Conservation (phyloP, 371 early-diverging fungal species). For the Basidiobolus heterosporus region DNA sequence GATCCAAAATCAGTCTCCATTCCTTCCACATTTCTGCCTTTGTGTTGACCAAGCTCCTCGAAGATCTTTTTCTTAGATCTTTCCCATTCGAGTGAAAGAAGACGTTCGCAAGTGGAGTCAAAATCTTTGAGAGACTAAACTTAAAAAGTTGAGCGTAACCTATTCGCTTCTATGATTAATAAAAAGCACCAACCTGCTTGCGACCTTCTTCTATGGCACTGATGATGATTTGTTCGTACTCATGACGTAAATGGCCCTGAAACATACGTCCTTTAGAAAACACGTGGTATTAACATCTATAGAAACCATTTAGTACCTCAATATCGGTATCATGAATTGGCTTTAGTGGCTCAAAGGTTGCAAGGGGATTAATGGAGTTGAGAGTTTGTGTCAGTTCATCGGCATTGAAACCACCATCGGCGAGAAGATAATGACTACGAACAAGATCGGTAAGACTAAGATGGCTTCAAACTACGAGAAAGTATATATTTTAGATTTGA, state of each 20-base stretch:
- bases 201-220: constrained; percentile 50
- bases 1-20: not conserved
- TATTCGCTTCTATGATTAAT: not conserved
- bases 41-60: constrained; percentile 46
- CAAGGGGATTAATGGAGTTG: constrained; percentile 34
- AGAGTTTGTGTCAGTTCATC: constrained; percentile 33
- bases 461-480: not conserved
- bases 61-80: constrained; percentile 43
- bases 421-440: constrained; percentile 38
- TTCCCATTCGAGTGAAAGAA: constrained; percentile 47
- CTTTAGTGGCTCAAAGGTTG: constrained; percentile 48
- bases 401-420: constrained; percentile 58
- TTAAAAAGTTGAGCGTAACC: not conserved
- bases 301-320: constrained; percentile 20
- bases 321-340: constrained; percentile 56
- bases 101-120: constrained; percentile 24
- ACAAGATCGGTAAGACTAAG: not conserved
- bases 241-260: constrained; percentile 44
- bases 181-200: constrained; percentile 16
- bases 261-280: not conserved
- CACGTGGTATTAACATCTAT: not conserved
- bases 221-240: constrained; percentile 52
- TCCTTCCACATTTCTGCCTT: not conserved
- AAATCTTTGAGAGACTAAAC: constrained; percentile 26
- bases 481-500: not conserved